Percentiles rank a stretch among this genome's conserved stretches.
phyloP scores from a whole-genome alignment of 2,329 filamentous ascomycete species.

The Clonostachys sp. region DNA sequence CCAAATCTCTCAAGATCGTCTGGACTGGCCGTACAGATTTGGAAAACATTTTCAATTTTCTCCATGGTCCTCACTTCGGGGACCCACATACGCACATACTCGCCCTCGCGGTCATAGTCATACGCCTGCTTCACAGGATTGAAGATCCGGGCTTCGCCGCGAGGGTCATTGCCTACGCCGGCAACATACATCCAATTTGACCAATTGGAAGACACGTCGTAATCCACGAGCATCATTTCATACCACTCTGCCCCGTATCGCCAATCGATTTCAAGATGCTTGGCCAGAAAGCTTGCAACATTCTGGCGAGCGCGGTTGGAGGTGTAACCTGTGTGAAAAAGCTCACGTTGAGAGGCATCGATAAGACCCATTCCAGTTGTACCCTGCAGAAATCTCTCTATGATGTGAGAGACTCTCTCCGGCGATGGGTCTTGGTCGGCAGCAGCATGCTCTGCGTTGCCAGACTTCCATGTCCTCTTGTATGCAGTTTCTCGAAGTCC shows the following conservation, averaged over 20 bases:
- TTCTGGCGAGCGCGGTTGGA: slow-evolving; percentile 75
- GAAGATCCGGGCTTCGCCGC: slow-evolving; percentile 68
- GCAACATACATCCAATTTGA: slow-evolving; percentile 80
- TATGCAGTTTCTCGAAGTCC: slow-evolving; percentile 53
- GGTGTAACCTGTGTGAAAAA: slow-evolving; percentile 73
- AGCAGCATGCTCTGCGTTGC: slow-evolving; percentile 18
- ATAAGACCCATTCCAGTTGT: slow-evolving; percentile 73
- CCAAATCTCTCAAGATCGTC: slow-evolving; percentile 53
- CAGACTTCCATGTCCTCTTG: slow-evolving; percentile 44
- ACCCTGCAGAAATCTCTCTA: slow-evolving; percentile 60
- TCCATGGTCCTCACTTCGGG: slow-evolving; percentile 57
- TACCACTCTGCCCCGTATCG: slow-evolving; percentile 80
- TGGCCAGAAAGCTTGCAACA: slow-evolving; percentile 68
- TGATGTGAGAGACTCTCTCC: slow-evolving; percentile 36
- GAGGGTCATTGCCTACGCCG: slow-evolving; percentile 75
- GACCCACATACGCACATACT: slow-evolving; percentile 71
- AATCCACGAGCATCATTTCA: slow-evolving; percentile 69
- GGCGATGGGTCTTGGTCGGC: slow-evolving; percentile 31
- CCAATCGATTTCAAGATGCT: slow-evolving; percentile 75
- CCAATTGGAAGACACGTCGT: slow-evolving; percentile 75
- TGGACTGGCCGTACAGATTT: slow-evolving; percentile 60
- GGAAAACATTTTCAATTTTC: slow-evolving; percentile 57
- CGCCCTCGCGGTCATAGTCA: slow-evolving; percentile 68
- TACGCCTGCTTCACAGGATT: slow-evolving; percentile 79
- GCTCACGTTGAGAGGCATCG: slow-evolving; percentile 71